These are phyloP conservation scores for Parietichytrium sp. DNA, from an alignment of 108 stramenopile species.

Conservation along the genomic window DNA sequence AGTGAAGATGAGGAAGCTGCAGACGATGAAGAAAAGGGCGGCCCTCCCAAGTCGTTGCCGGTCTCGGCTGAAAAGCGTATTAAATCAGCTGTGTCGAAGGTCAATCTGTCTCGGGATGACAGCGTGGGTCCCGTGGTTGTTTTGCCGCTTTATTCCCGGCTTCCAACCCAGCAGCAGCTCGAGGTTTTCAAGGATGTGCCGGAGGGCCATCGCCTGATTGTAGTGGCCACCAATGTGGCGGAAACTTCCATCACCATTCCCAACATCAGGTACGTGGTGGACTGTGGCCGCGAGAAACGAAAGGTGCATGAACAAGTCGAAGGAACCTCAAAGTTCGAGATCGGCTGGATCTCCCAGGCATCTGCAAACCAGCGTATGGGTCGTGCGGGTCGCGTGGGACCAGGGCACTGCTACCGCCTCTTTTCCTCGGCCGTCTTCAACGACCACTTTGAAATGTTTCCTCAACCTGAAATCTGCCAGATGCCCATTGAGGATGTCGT, in stretches of 20 bases:
- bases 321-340: slow-evolving; percentile 82
- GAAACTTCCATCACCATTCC: slow-evolving; percentile 88
- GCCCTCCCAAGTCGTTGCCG: not conserved
- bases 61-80: not conserved
- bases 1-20: slow-evolving; percentile 39
- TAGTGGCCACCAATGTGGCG: slow-evolving; percentile 94
- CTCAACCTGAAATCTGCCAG: slow-evolving; percentile 75
- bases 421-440: slow-evolving; percentile 86
- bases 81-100: not conserved
- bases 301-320: slow-evolving; percentile 74
- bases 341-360: slow-evolving; percentile 93
- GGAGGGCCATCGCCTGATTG: slow-evolving; percentile 78
- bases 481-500: slow-evolving; percentile 84
- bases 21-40: slow-evolving; percentile 37
- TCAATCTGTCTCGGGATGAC: not conserved
- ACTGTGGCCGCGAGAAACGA: slow-evolving; percentile 89
- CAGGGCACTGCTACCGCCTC: slow-evolving; percentile 94
- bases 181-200: slow-evolving; percentile 83
- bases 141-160: slow-evolving; percentile 88
- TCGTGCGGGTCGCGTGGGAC: slow-evolving; percentile 88
- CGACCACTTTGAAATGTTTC: slow-evolving; percentile 77
- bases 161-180: slow-evolving; percentile 83
- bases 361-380: slow-evolving; percentile 95
- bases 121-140: slow-evolving; percentile 47
- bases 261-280: slow-evolving; percentile 86